phyloP scores from a whole-genome alignment of 2,329 filamentous ascomycete genomes.

The Epichloe hybrida region DNA sequence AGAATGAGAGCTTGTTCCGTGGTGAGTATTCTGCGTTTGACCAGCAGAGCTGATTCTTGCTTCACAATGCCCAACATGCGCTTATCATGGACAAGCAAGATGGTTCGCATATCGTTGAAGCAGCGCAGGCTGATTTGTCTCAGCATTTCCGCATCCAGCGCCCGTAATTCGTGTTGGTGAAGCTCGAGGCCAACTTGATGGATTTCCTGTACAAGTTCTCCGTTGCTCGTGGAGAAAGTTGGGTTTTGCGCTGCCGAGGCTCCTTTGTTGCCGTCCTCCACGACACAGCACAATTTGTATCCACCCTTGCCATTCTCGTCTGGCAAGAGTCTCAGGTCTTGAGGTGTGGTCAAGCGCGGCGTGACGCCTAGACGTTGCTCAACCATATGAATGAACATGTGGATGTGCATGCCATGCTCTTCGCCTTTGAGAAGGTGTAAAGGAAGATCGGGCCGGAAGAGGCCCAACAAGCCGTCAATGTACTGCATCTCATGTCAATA shows the following conservation, averaged over 20 bases:
- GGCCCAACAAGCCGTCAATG: conserved; percentile 15
- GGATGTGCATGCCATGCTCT: conserved; percentile 25
- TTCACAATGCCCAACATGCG: conserved; percentile 26
- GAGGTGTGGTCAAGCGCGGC: conserved; percentile 21
- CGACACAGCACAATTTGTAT: conserved; percentile 18
- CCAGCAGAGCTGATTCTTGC: conserved; percentile 19
- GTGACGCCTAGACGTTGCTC: conserved; percentile 15
- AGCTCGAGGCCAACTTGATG: conserved; percentile 26
- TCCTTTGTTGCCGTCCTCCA: conserved; percentile 1
- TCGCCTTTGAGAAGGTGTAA: conserved; percentile 25
- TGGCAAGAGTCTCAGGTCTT: conserved; percentile 19
- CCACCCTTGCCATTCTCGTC: conserved; percentile 11
- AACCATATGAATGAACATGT: conserved; percentile 22
- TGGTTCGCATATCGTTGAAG: conserved; percentile 27
- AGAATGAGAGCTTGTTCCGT: conserved; percentile 14
- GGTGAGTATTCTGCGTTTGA: conserved; percentile 14
- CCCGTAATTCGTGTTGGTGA: conserved; percentile 23
- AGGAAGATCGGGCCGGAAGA: conserved; percentile 17
- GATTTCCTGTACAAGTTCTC: conserved; percentile 20
- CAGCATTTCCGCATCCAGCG: conserved; percentile 17
- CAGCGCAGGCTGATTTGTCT: conserved; percentile 23
- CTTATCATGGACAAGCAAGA: conserved; percentile 28
- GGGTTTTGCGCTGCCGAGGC: neutral
- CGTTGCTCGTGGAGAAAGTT: conserved; percentile 8
- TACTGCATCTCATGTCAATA: conserved; percentile 13